Evolutionary conservation across 2,329 filamentous ascomycete genomes (phyloP).

Genomic region (Aurifilum marmelostoma): DNA sequence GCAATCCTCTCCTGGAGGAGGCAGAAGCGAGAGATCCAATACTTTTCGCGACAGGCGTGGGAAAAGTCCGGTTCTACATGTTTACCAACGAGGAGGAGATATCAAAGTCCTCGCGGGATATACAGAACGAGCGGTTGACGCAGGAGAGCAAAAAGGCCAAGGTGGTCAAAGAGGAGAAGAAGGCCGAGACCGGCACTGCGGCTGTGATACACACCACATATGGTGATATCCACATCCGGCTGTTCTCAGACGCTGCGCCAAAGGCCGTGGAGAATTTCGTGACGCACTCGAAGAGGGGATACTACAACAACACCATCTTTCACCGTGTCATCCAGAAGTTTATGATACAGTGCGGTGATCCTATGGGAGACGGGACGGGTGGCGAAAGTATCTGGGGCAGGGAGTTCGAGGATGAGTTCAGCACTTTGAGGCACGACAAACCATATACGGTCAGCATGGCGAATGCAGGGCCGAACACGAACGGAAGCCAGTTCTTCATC

Average conservation of each 20-base stretch:
- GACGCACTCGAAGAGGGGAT: constrained; percentile 83
- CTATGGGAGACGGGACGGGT: constrained; percentile 84
- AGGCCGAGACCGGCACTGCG: constrained; percentile 72
- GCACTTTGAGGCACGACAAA: constrained; percentile 88
- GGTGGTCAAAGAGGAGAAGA: constrained; percentile 60
- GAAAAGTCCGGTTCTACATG: constrained; percentile 95
- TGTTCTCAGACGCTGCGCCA: constrained; percentile 91
- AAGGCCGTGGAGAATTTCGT: constrained; percentile 98
- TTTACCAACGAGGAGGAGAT: constrained; percentile 90
- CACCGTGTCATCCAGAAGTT: constrained; percentile 97
- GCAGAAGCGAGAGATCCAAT: constrained; percentile 91
- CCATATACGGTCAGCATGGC: constrained; percentile 98
- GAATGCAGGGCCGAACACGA: constrained; percentile 93
- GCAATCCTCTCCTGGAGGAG: constrained; percentile 90
- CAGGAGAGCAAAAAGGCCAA: constrained; percentile 61
- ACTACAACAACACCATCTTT: constrained; percentile 98
- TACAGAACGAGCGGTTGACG: constrained; percentile 92
- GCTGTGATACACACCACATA: constrained; percentile 90
- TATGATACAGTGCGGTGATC: constrained; percentile 92
- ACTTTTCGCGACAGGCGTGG: constrained; percentile 78
- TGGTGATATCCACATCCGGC: constrained; percentile 89
- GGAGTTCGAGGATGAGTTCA: constrained; percentile 93
- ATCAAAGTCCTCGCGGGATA: constrained; percentile 81
- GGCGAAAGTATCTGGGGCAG: constrained; percentile 92
- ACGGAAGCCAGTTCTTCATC: constrained; percentile 97